Evolutionary conservation across 495 filamentous ascomycete species (phyloP), one percentile per base, ranked within the genome.

Genomic region (Amniculicola lignicola): DNA sequence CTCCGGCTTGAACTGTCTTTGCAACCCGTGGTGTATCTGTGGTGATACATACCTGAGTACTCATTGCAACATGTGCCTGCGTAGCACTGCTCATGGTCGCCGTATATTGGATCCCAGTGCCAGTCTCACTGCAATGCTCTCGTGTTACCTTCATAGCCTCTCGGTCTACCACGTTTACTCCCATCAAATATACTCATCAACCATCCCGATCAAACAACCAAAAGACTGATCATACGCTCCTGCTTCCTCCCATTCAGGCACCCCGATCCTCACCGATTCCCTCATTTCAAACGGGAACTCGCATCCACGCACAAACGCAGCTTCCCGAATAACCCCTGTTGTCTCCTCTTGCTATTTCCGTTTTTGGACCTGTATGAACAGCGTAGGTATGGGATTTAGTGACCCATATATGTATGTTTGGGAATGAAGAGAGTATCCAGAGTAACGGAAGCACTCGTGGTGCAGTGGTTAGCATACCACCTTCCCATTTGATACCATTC

Each of bases 381-480:
- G n/a, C n/a, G n/a, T n/a, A n/a, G 36, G 36, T 39, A 39, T 39
- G 36, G 19, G 9, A n/a, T n/a, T n/a, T n/a, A 44, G 9, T 43
- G 21, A 21, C 11, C 21, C 12, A 21, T 4, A 43, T 43, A 43
- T 21, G 24, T 43, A 19, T 3, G n/a, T 21, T 2, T 43, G 5
- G 14, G 24, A 12, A 48, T 29, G 23, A 42, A 28, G n/a, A 12
- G 37, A 33, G 24, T 21, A 19, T 21, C 14, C n/a, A 9, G 24
- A 12, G 14, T 43, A 21, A 15, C 7, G 15, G 10, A 16, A 46
- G 62, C 62, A 50, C 29, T 38, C 19, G 57, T 65, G 35, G 62
- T 49, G 57, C 53, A 61, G 62, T 66, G 59, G 63, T 66, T 66
- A 66, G 54, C 57, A 45, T 54, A 53, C 31, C 45, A 54, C 54